Percentiles rank a stretch among this genome's conserved stretches.
Conservation (phyloP, 2,329 filamentous ascomycete genomes). For the Septoria linicola region DNA sequence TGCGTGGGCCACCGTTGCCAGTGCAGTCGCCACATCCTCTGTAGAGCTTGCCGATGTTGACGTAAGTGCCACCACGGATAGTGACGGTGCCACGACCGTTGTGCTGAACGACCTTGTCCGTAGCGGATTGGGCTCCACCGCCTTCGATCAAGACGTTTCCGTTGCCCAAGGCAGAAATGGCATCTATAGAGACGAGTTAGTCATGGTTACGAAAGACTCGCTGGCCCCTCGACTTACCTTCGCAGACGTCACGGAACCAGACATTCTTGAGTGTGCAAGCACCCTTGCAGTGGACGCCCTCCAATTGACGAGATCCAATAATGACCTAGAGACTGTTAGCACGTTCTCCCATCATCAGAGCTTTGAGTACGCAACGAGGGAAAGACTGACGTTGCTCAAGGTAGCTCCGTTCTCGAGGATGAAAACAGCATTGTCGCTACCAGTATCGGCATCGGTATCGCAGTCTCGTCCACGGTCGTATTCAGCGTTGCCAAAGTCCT, state of each 20-base stretch:
- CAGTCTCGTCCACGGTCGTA: constrained; percentile 22
- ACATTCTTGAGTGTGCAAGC: constrained; percentile 50
- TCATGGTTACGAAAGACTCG: neutral
- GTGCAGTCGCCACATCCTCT: constrained; percentile 54
- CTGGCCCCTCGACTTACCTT: constrained; percentile 33
- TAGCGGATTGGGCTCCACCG: constrained; percentile 42
- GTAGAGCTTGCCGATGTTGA: constrained; percentile 51
- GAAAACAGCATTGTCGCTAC: constrained; percentile 52
- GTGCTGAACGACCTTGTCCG: constrained; percentile 47
- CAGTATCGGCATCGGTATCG: constrained; percentile 26
- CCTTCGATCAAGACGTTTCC: constrained; percentile 39
- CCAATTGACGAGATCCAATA: constrained; percentile 53
- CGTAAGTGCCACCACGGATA: constrained; percentile 46
- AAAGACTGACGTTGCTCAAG: constrained; percentile 44
- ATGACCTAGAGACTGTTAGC: constrained; percentile 40
- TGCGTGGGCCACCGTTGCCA: constrained; percentile 28
- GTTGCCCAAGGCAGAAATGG: constrained; percentile 40
- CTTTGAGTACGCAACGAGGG: too few relatives aligned
- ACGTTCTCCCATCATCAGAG: too few relatives aligned
- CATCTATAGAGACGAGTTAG: constrained; percentile 26
- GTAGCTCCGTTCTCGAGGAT: constrained; percentile 52
- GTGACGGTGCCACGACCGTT: constrained; percentile 44
- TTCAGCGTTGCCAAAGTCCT: constrained; percentile 21
- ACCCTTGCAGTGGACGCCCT: constrained; percentile 54
- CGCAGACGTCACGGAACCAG: constrained; percentile 47